Evolutionary conservation across 2,329 filamentous ascomycete species (phyloP), one percentile per base, ranked within the genome.

Genomic region (Aspergillus texensis): DNA sequence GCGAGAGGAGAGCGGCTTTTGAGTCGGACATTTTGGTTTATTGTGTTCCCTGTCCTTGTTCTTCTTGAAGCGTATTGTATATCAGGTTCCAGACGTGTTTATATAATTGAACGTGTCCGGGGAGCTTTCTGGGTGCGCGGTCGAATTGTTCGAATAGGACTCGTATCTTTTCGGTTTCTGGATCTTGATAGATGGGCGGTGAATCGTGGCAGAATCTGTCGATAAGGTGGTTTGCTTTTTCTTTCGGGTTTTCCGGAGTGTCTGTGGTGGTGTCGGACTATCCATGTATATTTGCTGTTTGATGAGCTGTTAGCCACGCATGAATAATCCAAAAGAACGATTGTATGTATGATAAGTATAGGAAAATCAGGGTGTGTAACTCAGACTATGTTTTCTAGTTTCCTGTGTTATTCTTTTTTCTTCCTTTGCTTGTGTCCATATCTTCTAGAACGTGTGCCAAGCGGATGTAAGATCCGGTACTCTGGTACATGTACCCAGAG

Each of bases 1-100:
- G 58, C 19, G 65, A 56, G 54, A 74, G 67, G 57, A 75, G 71
- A 53, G 64, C 57, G 58, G 69, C 61, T 68, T 77, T 77, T 36
- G 70, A 75, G 62, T 75, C 73, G 53, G 70, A 53, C 74, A 76
- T 76, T 61, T 60, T 63, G 59, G 19, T 0, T n/a, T 19, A 41
- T 12, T n/a, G 16, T 41, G 39, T 41, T 41, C 6, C 19, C 39
- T 16, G 39, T 41, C 39, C 8, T 41, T 2, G 14, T 36, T 36
- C 5, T 36, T 36, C 14, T 36, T 36, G 12, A 6, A 14, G 34
- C 14, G 34, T 36, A 36, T 36, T 36, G 34, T 36, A 36, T 1
- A 36, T 36, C 6, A 36, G 16, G 39, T n/a, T n/a, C 16, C 39
- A 9, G 39, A 34, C 11, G 12, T 50, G 11, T 48, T 43, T 56